Evolutionary conservation across 176 grass and related monocot species (phyloP).

Genomic region (Areca catechu): DNA sequence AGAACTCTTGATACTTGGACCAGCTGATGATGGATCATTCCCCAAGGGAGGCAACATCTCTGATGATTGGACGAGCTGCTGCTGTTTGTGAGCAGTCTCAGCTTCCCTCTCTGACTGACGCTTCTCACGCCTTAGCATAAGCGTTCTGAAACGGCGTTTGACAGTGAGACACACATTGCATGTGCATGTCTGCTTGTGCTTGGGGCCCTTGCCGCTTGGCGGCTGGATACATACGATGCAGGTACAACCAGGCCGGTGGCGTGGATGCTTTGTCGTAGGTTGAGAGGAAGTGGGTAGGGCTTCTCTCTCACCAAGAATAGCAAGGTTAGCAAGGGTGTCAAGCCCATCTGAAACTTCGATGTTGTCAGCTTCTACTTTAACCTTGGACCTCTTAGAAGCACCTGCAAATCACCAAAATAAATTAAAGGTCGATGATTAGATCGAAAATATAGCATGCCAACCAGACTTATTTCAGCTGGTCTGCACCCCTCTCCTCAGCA

Average conservation of each 20-base stretch:
- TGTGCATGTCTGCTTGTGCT: conserved; percentile 83
- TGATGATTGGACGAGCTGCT: conserved; percentile 26
- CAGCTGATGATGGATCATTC: background rate
- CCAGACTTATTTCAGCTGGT: too few relatives aligned
- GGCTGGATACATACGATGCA: conserved; percentile 99
- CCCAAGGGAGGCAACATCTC: conserved; percentile 15
- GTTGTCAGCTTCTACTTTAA: conserved; percentile 35
- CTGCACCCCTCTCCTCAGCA: too few relatives aligned
- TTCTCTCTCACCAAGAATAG: conserved; percentile 85
- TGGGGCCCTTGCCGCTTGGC: conserved; percentile 95
- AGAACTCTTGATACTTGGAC: conserved; percentile 10
- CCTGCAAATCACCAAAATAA: conserved; percentile 22
- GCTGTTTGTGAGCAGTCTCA: conserved; percentile 24
- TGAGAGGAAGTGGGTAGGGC: conserved; percentile 42
- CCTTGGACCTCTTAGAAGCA: conserved; percentile 47
- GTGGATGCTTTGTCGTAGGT: conserved; percentile 81
- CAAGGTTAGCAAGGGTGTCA: conserved; percentile 91
- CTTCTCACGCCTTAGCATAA: conserved; percentile 88
- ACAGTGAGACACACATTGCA: conserved; percentile 98
- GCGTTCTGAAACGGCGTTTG: conserved; percentile 83
- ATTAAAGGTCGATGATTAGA: too few relatives aligned
- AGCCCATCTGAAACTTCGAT: conserved; percentile 69
- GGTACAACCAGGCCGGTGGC: conserved; percentile 81
- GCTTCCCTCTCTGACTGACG: conserved; percentile 42
- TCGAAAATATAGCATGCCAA: too few relatives aligned